These are phyloP conservation scores for Diversispora eburnea DNA, from an alignment of 192 early-diverging fungal species.

Conservation along the genomic window DNA sequence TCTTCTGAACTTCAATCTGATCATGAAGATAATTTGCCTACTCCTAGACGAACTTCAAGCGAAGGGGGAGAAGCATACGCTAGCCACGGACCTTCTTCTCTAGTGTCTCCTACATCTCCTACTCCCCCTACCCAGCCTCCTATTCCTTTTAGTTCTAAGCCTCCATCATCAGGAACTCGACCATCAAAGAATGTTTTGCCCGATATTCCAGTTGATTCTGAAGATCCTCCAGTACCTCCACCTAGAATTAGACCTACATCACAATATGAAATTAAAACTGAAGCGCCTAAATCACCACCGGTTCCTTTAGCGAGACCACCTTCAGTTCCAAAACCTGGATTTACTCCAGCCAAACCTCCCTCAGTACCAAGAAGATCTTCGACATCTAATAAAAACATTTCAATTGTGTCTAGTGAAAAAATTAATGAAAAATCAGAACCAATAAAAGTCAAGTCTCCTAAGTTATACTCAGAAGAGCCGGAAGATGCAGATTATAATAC, in stretches of 20 bases:
- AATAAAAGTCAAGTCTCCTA: background rate
- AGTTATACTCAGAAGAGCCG: no score
- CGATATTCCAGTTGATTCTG: background rate
- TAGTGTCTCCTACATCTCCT: no score
- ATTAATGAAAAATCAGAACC: background rate
- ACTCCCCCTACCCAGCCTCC: no score
- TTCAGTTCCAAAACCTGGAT: conserved; percentile 33
- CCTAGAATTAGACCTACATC: conserved; percentile 11
- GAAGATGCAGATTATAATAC: no score
- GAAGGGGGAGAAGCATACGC: no score
- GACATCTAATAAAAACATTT: background rate
- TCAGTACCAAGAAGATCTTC: conserved; percentile 2
- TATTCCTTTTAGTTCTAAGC: no score
- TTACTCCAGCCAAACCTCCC: conserved; percentile 29
- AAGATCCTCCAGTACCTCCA: background rate
- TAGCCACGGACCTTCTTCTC: no score
- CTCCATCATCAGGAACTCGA: no score
- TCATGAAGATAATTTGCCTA: no score
- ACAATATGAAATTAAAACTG: conserved; percentile 32
- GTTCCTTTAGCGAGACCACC: conserved; percentile 38
- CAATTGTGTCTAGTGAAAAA: background rate
- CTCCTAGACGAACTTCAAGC: no score
- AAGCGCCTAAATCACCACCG: conserved; percentile 33
- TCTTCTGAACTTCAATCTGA: no score
- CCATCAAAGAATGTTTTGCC: no score